Conservation (phyloP, 2,329 filamentous ascomycete genomes). For the Zasmidium cellare region DNA sequence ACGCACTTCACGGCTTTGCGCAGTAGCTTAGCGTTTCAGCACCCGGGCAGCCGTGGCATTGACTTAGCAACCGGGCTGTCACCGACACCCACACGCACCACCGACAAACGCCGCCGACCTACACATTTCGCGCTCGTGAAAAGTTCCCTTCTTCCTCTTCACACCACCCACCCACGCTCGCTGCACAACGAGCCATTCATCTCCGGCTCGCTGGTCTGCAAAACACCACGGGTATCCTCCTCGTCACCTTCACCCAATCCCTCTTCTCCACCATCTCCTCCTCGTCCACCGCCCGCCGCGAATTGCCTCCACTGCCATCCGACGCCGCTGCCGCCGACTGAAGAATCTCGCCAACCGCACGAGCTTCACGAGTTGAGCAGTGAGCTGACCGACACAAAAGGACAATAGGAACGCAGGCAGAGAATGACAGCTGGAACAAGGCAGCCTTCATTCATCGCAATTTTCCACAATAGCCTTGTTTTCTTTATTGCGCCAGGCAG, state of each 20-base stretch:
- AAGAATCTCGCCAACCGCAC: neutral
- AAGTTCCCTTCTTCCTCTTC: neutral
- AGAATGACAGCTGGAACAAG: neutral
- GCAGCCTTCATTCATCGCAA: neutral
- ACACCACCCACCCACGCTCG: neutral
- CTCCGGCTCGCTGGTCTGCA: too few species aligned
- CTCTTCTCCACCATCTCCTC: too few species aligned
- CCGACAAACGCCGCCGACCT: neutral
- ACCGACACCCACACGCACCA: neutral
- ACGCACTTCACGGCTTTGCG: neutral
- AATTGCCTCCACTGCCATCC: too few species aligned
- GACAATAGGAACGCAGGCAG: neutral
- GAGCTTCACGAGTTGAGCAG: neutral
- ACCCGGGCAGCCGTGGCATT: neutral
- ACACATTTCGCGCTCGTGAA: neutral
- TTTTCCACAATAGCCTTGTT: neutral
- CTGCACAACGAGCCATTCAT: neutral
- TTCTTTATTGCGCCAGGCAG: slow-evolving; percentile 5
- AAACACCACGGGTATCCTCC: too few species aligned
- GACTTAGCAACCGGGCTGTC: neutral
- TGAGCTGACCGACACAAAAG: neutral
- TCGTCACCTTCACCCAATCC: too few species aligned
- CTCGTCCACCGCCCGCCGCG: too few species aligned
- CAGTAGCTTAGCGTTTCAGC: neutral
- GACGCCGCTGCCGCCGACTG: too few species aligned